Base-by-base conservation (phyloP, 495 filamentous ascomycete genomes). In the Aspergillus homomorphus region DNA sequence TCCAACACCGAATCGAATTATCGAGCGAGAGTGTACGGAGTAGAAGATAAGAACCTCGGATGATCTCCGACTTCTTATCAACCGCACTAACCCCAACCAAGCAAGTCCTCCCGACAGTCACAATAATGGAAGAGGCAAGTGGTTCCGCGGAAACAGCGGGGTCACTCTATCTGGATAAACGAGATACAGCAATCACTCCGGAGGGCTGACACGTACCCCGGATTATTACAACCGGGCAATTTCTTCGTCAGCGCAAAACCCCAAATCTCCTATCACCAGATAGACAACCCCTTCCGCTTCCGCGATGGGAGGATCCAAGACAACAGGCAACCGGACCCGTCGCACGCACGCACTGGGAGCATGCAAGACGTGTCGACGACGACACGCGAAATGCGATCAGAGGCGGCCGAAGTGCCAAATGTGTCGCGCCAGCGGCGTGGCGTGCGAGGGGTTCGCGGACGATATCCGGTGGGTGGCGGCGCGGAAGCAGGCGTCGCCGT, bases 341-440 rank as follows among this genome's bases (percentile, higher is more conserved):
- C 66, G 71, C 56, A 66, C 69, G 33, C 71, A 73, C 54, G 56
- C 62, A 3, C 53, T 73, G 21, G 71, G 69, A 69, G 59, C 69
- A 54, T 64, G 69, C 72, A 67, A 64, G 50, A 78, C 73, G 5
- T 64, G 70, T 66, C 53, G 72, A 53, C 45, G 73, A 52, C 59
- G 74, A 62, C 61, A 80, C 65, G 43, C 80, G 69, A 63, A 72
- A 66, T 69, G 75, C 54, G 73, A 78, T 52, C 72, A 78, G 54
- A 65, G 66, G 51, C 64, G 69, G 41, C 75, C 75, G 14, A 48
- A 57, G 2, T 78, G 75, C 44, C 62, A 63, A 2, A 72, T 64
- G 1, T 75, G 70, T 52, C 65, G 58, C 7, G 57, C 62, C 12
- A 53, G 64, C 12, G 71, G 67, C 0, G 59, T 72, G 4, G 21